Base-by-base conservation (phyloP, 225 moss, liverwort and hornwort species). In the Bryoerythrophyllum caledonicum region DNA sequence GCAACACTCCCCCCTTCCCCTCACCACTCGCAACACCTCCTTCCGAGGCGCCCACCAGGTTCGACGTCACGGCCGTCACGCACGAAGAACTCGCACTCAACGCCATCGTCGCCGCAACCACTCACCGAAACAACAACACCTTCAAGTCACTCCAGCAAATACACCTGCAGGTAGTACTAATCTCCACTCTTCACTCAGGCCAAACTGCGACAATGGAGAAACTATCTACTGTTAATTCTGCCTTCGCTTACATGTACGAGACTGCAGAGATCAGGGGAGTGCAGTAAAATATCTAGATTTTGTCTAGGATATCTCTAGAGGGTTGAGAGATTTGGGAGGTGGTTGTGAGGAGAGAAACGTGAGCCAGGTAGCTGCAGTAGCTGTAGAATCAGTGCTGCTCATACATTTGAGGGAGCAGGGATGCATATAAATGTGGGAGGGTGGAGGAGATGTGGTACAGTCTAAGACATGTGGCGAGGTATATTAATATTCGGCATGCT, bases 11-110 rank as follows among this genome's bases (percentile, higher is more conserved):
- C 6, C 54, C 78, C 71, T 67, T 65, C 34, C 64, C 37, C 10
- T 34, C 26, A 24, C 60, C 2, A 10, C 30, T 24, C 20, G 34
- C 41, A 8, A 74, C 65, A 58, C 73, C 75, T 15, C 80, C 25
- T 16, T 84, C 84, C 52, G 75, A 24, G 8, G 53, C 48, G 5
- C 6, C 55, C 0, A 75, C 40, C 72, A 82, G 5, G 24, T 21
- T 62, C 25, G 38, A 8, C 38, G 41, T 57, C 74, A 78, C 80
- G 1, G 61, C 13, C 63, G 71, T 70, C 2, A 72, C 16, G 20
- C 77, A 60, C 28, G 80, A 43, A 19, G 85, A 69, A 65, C 72
- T 79, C 63, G 80, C 80, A 54, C 65, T 78, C 77, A 84, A 74
- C 60, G 84, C 84, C 84, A 84, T 85, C 21, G 56, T 54, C 21